Evolutionary conservation across 192 early-diverging fungal genomes (phyloP).

Genomic region (Backusella sp.): DNA sequence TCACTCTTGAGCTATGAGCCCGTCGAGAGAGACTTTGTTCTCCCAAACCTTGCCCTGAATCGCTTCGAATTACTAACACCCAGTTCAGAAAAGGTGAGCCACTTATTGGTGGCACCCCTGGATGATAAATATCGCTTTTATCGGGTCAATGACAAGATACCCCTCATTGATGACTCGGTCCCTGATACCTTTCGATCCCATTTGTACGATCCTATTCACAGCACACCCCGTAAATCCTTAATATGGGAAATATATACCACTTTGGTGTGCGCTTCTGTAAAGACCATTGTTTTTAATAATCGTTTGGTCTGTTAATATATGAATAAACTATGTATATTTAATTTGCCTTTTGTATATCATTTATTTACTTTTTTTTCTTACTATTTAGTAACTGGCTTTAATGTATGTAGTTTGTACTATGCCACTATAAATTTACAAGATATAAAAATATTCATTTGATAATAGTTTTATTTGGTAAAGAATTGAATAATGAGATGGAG

Average conservation of each 20-base stretch:
- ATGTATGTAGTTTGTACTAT: no score
- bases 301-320: neutral
- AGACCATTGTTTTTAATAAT: neutral
- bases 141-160: neutral
- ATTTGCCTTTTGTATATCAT: neutral
- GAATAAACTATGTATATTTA: neutral
- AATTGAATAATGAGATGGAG: no score
- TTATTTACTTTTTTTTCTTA: no score
- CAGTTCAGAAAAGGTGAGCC: neutral
- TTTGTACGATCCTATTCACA: neutral
- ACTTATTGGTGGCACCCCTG: neutral
- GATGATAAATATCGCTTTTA: neutral
- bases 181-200: neutral
- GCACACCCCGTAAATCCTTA: neutral
- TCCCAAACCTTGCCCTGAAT: neutral
- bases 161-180: neutral
- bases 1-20: neutral
- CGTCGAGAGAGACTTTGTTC: neutral
- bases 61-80: neutral
- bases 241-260: conserved; percentile 5
- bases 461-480: no score
- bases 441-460: no score
- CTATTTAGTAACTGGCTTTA: no score
- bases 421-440: no score
- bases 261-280: neutral